Base-by-base conservation (phyloP, 768 basidiomycete species). In the Trametes cinnabarina region DNA sequence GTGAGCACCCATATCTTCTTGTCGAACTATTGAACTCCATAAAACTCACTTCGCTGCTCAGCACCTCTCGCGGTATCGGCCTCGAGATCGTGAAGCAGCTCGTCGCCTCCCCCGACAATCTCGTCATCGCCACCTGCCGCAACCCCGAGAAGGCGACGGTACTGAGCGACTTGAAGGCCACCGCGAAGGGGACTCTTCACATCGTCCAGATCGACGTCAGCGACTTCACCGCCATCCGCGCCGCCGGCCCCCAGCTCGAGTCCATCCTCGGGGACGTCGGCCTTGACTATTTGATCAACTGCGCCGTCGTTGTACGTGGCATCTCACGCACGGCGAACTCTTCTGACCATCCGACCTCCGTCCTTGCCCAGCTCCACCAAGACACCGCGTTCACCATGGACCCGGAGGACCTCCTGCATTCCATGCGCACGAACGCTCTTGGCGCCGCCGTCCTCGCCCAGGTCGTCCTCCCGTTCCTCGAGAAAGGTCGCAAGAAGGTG, bases 251-350 rank as follows among this genome's bases (percentile, higher is more conserved):
- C 30, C 23, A 53, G 4, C 66, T 71, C 22, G 65, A 62, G 30
- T 61, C 55, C 37, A 53, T 72, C 23, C 57, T 76, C n/a, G 66
- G 58, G 4, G 60, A 55, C 25, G 59, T 53, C 20, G 73, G 75
- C 7, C 60, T 77, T 4, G 72, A 77, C 58, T 76, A 73, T 47
- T 63, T 77, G 25, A 61, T 76, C 52, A 77, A 74, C 63, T 75
- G 74, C 37, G 74, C 75, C 3, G 75, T 61, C 1, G 58, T 74
- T 25, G 74, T 61, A 25, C 26, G 60, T 32, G n/a, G n/a, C n/a
- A n/a, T n/a, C n/a, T n/a, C n/a, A n/a, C n/a, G n/a, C n/a, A n/a
- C n/a, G n/a, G n/a, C n/a, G n/a, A n/a, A n/a, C n/a, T n/a, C n/a
- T n/a, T 12, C 30, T 32, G 6, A 12, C 30, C 12, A 12, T 7